Percentiles rank a stretch among this genome's conserved stretches.
Conservation (phyloP, 164 flowering plant species). For the Paratinospora sagittata region DNA sequence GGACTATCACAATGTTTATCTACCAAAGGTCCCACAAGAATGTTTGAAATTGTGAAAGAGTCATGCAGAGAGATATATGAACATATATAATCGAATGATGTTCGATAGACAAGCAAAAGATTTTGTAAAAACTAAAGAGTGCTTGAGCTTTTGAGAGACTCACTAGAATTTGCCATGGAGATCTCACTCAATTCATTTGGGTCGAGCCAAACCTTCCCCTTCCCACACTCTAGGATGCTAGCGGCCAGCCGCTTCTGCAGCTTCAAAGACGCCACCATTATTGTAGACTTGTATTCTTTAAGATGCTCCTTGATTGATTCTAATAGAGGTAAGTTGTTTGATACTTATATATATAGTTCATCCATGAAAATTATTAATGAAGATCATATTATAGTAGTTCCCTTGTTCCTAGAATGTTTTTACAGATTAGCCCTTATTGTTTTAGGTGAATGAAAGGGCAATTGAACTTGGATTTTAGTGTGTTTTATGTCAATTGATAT, state of each 20-base stretch:
- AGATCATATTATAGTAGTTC: too few relatives aligned
- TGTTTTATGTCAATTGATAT: background rate
- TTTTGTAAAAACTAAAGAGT: background rate
- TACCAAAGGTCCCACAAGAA: background rate
- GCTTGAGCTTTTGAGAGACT: slow-evolving; percentile 2
- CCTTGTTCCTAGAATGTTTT: background rate
- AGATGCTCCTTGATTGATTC: background rate
- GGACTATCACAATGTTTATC: background rate
- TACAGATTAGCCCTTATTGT: background rate
- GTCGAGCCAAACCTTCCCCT: slow-evolving; percentile 40
- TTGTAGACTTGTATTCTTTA: background rate
- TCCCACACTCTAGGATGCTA: slow-evolving; percentile 38
- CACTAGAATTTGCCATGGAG: slow-evolving; percentile 41
- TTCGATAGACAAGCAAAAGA: background rate
- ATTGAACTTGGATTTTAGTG: background rate
- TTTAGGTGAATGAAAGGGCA: too few relatives aligned
- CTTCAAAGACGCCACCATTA: slow-evolving; percentile 37
- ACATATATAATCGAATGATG: background rate
- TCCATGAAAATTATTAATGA: background rate
- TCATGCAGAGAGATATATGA: background rate
- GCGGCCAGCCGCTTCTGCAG: slow-evolving; percentile 38
- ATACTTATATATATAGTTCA: background rate
- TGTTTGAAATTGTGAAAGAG: background rate
- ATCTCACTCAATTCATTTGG: slow-evolving; percentile 38
- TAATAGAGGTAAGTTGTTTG: background rate